These are phyloP conservation scores for Kitagawia praeruptora DNA, from an alignment of 129 eudicot genomes.

Conservation along the genomic window DNA sequence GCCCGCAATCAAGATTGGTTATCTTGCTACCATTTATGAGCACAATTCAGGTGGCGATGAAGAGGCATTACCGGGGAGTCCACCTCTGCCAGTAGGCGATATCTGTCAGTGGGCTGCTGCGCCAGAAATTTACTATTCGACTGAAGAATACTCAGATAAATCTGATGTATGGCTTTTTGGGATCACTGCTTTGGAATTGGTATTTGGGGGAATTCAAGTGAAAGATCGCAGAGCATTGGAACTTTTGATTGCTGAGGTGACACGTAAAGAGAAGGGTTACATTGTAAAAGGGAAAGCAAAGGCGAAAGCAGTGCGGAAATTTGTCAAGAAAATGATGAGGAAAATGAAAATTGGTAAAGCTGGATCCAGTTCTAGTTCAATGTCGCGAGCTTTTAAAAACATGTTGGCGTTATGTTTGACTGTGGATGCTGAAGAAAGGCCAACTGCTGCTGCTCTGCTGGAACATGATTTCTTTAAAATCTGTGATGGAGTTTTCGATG, in stretches of 20 bases:
- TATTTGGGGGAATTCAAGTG: not conserved
- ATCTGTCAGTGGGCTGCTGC: slow-evolving; percentile 9
- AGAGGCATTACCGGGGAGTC: not conserved
- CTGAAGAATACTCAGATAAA: not conserved
- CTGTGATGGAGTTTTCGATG: not conserved
- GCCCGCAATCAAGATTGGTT: not conserved
- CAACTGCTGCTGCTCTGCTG: slow-evolving; percentile 1
- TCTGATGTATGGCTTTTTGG: slow-evolving; percentile 11
- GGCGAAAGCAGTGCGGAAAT: not conserved
- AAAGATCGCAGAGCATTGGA: not conserved
- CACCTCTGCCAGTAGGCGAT: not conserved
- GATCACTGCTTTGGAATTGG: slow-evolving; percentile 6
- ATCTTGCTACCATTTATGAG: not conserved
- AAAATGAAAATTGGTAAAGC: not conserved
- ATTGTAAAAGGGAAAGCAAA: not conserved
- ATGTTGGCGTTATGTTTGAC: not conserved
- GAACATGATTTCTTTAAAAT: not conserved
- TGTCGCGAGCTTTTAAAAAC: not conserved
- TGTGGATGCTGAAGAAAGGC: not conserved
- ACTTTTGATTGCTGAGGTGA: not conserved
- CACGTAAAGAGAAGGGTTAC: not conserved
- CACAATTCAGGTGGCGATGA: not conserved
- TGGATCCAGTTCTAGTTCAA: not conserved
- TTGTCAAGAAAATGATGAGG: not conserved
- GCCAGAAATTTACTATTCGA: slow-evolving; percentile 4